Conservation (phyloP, 2,329 filamentous ascomycete species). For the Cryoendolithus antarcticus region DNA sequence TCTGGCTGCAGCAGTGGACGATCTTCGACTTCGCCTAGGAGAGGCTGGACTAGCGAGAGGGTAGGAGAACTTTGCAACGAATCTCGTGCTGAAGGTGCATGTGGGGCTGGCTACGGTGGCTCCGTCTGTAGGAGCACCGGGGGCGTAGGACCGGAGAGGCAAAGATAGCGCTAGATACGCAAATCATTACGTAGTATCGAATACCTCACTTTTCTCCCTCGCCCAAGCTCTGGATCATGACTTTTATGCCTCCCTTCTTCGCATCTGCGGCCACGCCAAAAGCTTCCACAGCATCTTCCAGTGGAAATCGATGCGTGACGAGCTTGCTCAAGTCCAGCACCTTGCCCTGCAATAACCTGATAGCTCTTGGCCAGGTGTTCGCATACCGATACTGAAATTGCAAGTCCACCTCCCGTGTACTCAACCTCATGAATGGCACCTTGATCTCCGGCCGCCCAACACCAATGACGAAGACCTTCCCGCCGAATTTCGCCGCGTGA, state of each 20-base stretch:
- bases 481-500: conserved; percentile 84
- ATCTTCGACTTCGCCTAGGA: no score
- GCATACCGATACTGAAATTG: conserved; percentile 94
- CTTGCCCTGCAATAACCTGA: conserved; percentile 72
- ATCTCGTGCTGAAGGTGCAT: no score
- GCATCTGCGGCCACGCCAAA: conserved; percentile 82
- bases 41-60: no score
- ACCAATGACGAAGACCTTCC: conserved; percentile 93
- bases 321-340: conserved; percentile 70
- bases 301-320: conserved; percentile 73
- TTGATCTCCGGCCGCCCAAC: conserved; percentile 92
- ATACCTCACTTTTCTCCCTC: conserved; percentile 21
- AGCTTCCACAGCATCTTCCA: conserved; percentile 80
- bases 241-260: conserved; percentile 89
- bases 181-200: no score
- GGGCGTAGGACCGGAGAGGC: no score
- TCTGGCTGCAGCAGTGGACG: no score
- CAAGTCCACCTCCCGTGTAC: conserved; percentile 82
- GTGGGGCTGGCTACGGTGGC: no score
- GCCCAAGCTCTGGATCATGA: conserved; percentile 67
- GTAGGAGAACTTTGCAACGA: no score
- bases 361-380: conserved; percentile 93
- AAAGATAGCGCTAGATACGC: no score
- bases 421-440: conserved; percentile 88
- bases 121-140: no score